phyloP scores from a whole-genome alignment of 768 basidiomycete species.

The Tulasnella calospora region DNA sequence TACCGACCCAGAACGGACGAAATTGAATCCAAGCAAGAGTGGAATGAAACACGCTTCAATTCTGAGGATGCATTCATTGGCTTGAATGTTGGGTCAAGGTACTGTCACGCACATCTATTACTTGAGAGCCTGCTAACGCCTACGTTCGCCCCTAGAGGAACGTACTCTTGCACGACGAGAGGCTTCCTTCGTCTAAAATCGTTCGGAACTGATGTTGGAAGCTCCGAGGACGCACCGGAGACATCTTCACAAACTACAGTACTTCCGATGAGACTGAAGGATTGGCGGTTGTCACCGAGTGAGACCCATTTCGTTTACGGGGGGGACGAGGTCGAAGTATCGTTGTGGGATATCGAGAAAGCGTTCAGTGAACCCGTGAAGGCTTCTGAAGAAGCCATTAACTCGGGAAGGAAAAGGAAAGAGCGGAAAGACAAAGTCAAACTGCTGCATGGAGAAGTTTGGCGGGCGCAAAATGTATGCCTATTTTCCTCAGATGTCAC shows the following conservation, averaged over 20 bases:
- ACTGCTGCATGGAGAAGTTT: constrained; percentile 63
- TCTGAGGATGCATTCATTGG: constrained; percentile 57
- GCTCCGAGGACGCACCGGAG: constrained; percentile 25
- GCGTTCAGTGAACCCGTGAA: constrained; percentile 39
- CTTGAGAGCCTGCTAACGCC: background rate
- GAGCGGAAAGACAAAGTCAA: constrained; percentile 45
- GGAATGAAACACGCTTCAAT: constrained; percentile 59
- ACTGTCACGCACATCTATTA: constrained; percentile 26
- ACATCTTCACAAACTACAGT: constrained; percentile 37
- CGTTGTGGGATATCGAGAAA: constrained; percentile 69
- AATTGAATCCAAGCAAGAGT: constrained; percentile 44
- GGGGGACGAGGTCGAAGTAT: constrained; percentile 80
- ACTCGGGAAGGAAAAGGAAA: constrained; percentile 52
- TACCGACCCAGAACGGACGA: constrained; percentile 42
- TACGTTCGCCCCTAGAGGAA: constrained; percentile 37
- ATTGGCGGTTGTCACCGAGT: constrained; percentile 57
- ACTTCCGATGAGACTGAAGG: constrained; percentile 64
- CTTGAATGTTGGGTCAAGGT: constrained; percentile 51
- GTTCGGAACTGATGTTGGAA: constrained; percentile 29
- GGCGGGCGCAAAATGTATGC: constrained; percentile 78
- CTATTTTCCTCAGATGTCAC: background rate
- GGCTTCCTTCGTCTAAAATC: constrained; percentile 59
- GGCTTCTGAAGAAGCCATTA: constrained; percentile 7
- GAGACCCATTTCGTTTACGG: constrained; percentile 66
- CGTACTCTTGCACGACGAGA: constrained; percentile 69